phyloP scores from a whole-genome alignment of 805 yeast species.

The Hanseniaspora thailandica region DNA sequence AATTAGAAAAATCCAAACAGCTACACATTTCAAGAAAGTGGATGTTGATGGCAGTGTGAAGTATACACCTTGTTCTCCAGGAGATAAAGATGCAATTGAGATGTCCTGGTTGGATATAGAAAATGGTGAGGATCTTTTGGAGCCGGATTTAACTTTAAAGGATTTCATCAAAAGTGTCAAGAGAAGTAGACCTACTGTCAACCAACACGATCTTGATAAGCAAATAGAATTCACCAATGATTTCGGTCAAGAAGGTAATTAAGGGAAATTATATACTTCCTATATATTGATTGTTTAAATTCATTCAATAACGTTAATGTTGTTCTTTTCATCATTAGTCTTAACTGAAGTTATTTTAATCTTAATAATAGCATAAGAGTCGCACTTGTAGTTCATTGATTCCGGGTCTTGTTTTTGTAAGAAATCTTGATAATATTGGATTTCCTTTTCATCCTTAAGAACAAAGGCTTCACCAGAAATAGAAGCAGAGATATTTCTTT shows the following conservation, averaged over 20 bases:
- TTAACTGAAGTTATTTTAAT: slow-evolving; percentile 57
- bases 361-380: slow-evolving; percentile 53
- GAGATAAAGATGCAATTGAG: slow-evolving; percentile 75
- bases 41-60: slow-evolving; percentile 25
- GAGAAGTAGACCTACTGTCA: slow-evolving; percentile 89
- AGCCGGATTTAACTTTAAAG: slow-evolving; percentile 79
- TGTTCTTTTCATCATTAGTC: slow-evolving; percentile 68
- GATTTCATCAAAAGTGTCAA: slow-evolving; percentile 90
- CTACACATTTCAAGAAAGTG: slow-evolving; percentile 75
- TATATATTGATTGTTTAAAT: not conserved
- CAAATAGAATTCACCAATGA: slow-evolving; percentile 85
- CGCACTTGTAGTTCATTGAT: slow-evolving; percentile 31
- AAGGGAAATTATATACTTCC: slow-evolving; percentile 11
- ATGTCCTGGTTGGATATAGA: slow-evolving; percentile 89
- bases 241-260: slow-evolving; percentile 95
- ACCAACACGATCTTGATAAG: slow-evolving; percentile 64
- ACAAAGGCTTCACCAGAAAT: slow-evolving; percentile 59
- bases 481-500: slow-evolving; percentile 45
- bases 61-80: slow-evolving; percentile 92
- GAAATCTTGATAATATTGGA: slow-evolving; percentile 47
- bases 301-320: slow-evolving; percentile 24
- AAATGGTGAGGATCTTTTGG: slow-evolving; percentile 67
- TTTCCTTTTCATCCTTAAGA: slow-evolving; percentile 36
- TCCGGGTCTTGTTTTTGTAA: slow-evolving; percentile 54
- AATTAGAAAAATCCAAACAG: slow-evolving; percentile 84